Conservation (phyloP, 2,329 filamentous ascomycete species). For the Monilinia polystroma region DNA sequence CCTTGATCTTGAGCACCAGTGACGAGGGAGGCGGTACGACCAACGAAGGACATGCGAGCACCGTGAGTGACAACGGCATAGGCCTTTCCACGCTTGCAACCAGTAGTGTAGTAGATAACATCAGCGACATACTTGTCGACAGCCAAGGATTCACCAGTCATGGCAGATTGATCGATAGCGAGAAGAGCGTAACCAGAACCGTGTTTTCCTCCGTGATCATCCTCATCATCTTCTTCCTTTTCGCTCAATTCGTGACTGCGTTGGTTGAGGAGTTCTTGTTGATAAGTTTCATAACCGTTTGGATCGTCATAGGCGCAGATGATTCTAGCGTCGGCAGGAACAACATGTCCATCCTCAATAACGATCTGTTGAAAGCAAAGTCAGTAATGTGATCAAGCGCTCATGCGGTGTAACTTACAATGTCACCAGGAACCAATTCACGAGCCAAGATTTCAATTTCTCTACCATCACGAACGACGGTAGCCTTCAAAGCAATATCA, state of each 20-base stretch:
- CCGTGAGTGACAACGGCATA: conserved; percentile 67
- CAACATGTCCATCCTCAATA: conserved; percentile 69
- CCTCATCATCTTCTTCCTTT: conserved; percentile 51
- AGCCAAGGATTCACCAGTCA: conserved; percentile 77
- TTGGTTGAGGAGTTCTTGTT: conserved; percentile 62
- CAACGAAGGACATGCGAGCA: conserved; percentile 72
- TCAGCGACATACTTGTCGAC: conserved; percentile 80
- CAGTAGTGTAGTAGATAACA: conserved; percentile 74
- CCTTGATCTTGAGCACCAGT: conserved; percentile 73
- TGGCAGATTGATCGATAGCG: conserved; percentile 75
- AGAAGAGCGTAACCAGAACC: conserved; percentile 61
- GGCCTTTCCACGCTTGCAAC: conserved; percentile 77
- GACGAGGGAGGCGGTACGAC: conserved; percentile 70
- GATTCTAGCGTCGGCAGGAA: conserved; percentile 67
- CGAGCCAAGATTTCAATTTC: conserved; percentile 70
- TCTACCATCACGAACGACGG: conserved; percentile 64
- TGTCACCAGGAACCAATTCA: conserved; percentile 74
- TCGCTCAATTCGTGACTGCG: conserved; percentile 60
- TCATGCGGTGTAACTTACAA: conserved; percentile 50
- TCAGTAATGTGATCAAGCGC: background rate
- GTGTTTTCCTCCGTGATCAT: conserved; percentile 55
- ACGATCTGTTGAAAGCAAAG: conserved; percentile 50
- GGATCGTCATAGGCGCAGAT: conserved; percentile 71
- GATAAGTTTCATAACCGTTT: conserved; percentile 65
- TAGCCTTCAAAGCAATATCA: conserved; percentile 74